Evolutionary conservation across 495 filamentous ascomycete species (phyloP).

Genomic region (Xylaria grammica): DNA sequence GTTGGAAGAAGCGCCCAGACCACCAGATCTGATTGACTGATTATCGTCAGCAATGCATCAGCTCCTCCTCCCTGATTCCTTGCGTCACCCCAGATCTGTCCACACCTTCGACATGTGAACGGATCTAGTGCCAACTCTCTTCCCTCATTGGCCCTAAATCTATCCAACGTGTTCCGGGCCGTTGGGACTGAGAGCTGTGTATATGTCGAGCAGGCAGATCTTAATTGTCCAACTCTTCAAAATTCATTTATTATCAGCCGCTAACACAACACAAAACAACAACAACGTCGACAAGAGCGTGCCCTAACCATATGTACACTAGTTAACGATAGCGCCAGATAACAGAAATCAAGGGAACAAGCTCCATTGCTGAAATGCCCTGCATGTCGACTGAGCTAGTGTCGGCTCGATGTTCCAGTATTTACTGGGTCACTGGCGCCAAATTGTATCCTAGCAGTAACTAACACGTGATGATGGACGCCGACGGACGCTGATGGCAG

Average conservation of each 20-base stretch:
- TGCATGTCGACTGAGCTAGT: background rate
- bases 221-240: background rate
- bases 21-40: slow-evolving; percentile 11
- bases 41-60: slow-evolving; percentile 18
- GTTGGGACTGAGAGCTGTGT: background rate
- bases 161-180: slow-evolving; percentile 4
- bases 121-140: background rate
- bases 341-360: slow-evolving; percentile 14
- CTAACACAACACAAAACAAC: too few species aligned
- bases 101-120: background rate
- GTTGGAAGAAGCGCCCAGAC: slow-evolving; percentile 7
- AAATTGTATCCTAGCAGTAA: background rate
- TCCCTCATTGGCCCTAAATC: slow-evolving; percentile 4
- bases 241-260: background rate
- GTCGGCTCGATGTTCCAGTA: too few species aligned
- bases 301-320: background rate
- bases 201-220: background rate
- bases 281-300: background rate
- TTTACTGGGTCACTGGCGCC: background rate
- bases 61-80: slow-evolving; percentile 2
- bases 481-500: background rate
- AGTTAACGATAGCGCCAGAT: slow-evolving; percentile 4
- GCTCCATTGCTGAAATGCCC: slow-evolving; percentile 4
- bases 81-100: slow-evolving; percentile 13
- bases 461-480: background rate